Percentiles rank a stretch among this genome's conserved stretches.
These are phyloP conservation scores for Solanum megistacrolobum DNA, from an alignment of 257 asterid genomes.

Conservation along the genomic window DNA sequence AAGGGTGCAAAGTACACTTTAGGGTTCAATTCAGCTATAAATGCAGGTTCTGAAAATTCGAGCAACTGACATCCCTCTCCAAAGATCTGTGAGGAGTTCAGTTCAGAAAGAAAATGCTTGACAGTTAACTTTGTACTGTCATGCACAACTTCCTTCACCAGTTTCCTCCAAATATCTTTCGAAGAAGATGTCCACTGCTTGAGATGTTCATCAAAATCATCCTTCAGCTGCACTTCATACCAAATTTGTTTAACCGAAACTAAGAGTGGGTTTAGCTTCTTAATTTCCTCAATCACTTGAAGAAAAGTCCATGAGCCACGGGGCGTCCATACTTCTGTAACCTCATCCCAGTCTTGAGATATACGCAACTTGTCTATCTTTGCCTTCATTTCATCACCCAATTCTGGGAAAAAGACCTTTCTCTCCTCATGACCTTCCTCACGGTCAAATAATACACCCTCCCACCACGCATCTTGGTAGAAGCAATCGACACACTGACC, in stretches of 20 bases:
- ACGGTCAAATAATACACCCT: slow-evolving; percentile 75
- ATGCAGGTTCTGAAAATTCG: slow-evolving; percentile 16
- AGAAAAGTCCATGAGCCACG: slow-evolving; percentile 73
- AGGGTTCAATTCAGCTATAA: slow-evolving; percentile 11
- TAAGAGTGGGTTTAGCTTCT: slow-evolving; percentile 37
- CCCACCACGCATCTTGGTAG: slow-evolving; percentile 85
- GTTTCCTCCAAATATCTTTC: slow-evolving; percentile 37
- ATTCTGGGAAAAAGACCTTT: slow-evolving; percentile 71
- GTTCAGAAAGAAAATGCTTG: slow-evolving; percentile 22
- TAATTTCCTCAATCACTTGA: slow-evolving; percentile 47
- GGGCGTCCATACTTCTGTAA: slow-evolving; percentile 48
- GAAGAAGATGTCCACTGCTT: slow-evolving; percentile 56
- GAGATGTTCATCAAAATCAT: slow-evolving; percentile 25
- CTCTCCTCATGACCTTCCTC: slow-evolving; percentile 40
- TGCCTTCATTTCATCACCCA: slow-evolving; percentile 71
- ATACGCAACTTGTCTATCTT: slow-evolving; percentile 31
- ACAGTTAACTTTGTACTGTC: slow-evolving; percentile 32
- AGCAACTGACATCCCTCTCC: slow-evolving; percentile 20
- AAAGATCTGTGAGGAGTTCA: slow-evolving; percentile 23
- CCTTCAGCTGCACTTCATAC: slow-evolving; percentile 59
- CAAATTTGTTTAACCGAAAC: slow-evolving; percentile 80
- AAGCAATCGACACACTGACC: slow-evolving; percentile 68
- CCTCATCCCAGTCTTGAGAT: slow-evolving; percentile 76
- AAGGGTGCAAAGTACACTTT: slow-evolving; percentile 28
- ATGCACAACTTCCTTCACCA: slow-evolving; percentile 35